Evolutionary conservation across 2,329 filamentous ascomycete genomes (phyloP), one percentile per base, ranked within the genome.

Genomic region (Neonectria ditissima): DNA sequence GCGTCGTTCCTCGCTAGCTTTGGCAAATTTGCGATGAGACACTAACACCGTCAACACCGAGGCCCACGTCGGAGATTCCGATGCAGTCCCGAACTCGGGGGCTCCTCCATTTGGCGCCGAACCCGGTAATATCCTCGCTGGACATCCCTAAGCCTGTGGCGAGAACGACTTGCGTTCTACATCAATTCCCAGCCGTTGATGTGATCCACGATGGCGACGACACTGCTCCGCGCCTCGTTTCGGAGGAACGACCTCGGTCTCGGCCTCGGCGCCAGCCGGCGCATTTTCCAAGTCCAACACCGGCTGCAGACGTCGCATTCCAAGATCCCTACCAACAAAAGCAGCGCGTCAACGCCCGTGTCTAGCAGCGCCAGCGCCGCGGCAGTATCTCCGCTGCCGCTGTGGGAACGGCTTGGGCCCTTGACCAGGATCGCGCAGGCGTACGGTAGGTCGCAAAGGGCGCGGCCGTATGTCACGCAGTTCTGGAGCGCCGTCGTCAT

Each of bases 381-480:
- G 11, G 22, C 48, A 4, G 65, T 73, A 30, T 69, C 68, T 13
- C 69, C 72, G 20, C 37, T 81, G 18, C 80, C 84, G 3, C 68
- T 89, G 43, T 89, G 87, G 86, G 83, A 85, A 71, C 81, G 86
- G 0, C 79, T 90, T 2, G 87, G 87, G 0, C 87, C 87, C 3
- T 62, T 90, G 58, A 88, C 87, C 3, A 79, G 80, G 34, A 79
- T 80, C 0, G 84, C 83, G 20, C 78, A 84, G 67, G 84, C 84
- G 0, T 97, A 96, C 75, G 89, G 86, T 16, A 86, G 89, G 22
- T 87, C 89, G 50, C 93, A 97, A 79, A 82, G 87, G 55, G 85
- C 86, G 53, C 83, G 90, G 53, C 94, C 95, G 0, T 92, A 93
- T 74, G 80, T 86, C n/a, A 97, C 93, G 10, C 94, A 97, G 81